A percentile compares a stretch with the other conserved stretches of the same genome.
Conservation (phyloP, 306 rosid genomes). For the Carpinus viminea region DNA sequence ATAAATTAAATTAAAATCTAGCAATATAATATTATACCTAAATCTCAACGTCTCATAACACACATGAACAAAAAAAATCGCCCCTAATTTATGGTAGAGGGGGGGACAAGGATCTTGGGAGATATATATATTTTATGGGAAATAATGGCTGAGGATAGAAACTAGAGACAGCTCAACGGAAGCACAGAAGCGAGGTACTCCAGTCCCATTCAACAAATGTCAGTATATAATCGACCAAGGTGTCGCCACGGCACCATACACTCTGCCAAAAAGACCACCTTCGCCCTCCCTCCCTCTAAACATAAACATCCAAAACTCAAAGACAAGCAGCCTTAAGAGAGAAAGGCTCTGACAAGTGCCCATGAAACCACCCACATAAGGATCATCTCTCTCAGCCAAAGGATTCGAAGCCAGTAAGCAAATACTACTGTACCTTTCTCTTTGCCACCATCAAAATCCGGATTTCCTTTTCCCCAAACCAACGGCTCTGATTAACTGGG, state of each 20-base stretch:
- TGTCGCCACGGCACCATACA: constrained; percentile 26
- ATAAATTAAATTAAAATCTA: too few species aligned
- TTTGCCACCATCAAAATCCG: constrained; percentile 5
- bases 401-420: background rate
- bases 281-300: background rate
- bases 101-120: too few species aligned
- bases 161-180: constrained; percentile 5
- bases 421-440: background rate
- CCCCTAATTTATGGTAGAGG: too few species aligned
- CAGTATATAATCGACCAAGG: constrained; percentile 14
- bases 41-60: too few species aligned
- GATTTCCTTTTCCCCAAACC: background rate
- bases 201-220: constrained; percentile 2
- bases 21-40: too few species aligned
- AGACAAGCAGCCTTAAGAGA: background rate
- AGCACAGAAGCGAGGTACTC: background rate
- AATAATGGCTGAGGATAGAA: background rate
- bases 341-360: constrained; percentile 31
- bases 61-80: too few species aligned
- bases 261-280: background rate
- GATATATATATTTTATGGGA: background rate
- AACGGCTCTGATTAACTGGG: constrained; percentile 38
- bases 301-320: background rate
- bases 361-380: constrained; percentile 38
- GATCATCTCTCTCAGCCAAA: constrained; percentile 30